Conservation (phyloP, 148 eudicot species). For the Camellia lanceoleosa region DNA sequence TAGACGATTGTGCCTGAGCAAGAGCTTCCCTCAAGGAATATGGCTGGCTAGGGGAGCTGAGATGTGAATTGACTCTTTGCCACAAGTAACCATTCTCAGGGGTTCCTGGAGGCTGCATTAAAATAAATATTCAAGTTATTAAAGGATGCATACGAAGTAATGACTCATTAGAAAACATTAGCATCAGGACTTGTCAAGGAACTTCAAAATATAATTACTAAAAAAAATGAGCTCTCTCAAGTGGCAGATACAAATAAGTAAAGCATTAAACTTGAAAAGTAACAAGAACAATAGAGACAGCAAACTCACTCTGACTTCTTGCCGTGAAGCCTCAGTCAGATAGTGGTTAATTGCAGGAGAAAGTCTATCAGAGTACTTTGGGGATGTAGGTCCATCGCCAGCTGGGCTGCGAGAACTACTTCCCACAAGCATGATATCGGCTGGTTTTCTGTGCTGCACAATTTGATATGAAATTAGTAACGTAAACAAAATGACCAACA, state of each 20-base stretch:
- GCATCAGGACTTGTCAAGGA: not conserved
- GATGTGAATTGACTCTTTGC: constrained; percentile 94
- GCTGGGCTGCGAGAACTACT: constrained; percentile 73
- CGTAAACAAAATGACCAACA: not conserved
- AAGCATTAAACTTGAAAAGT: not conserved
- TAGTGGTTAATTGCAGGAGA: constrained; percentile 96
- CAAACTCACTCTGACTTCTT: constrained; percentile 69
- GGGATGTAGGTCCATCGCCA: constrained; percentile 71
- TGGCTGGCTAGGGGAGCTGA: constrained; percentile 99
- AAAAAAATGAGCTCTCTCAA: not conserved
- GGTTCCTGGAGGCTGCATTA: constrained; percentile 82
- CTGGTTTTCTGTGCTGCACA: constrained; percentile 87
- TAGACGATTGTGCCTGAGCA: constrained; percentile 96
- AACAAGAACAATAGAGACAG: not conserved
- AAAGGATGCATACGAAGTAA: not conserved
- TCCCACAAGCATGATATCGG: constrained; percentile 80
- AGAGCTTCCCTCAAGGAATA: constrained; percentile 98
- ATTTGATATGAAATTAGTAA: constrained; percentile 9
- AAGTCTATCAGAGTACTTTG: constrained; percentile 92
- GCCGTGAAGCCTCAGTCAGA: constrained; percentile 91
- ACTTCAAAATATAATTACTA: not conserved
- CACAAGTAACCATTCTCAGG: constrained; percentile 92
- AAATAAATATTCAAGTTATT: not conserved
- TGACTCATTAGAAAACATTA: not conserved
- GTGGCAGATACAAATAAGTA: not conserved